These are phyloP conservation scores for Isoetes taiwanensis DNA, from an alignment of 75 land plant species.

Conservation along the genomic window DNA sequence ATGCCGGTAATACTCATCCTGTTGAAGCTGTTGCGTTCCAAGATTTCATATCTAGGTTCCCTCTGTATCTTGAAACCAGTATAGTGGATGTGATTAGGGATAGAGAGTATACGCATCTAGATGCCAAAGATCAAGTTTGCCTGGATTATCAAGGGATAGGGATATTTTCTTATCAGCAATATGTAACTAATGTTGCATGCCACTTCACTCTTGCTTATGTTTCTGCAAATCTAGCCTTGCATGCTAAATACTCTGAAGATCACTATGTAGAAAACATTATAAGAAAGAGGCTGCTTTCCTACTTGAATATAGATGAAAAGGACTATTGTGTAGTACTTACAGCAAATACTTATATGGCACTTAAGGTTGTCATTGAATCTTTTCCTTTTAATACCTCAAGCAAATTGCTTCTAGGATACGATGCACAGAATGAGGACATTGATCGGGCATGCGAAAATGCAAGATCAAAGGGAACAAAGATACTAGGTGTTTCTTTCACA, in stretches of 20 bases:
- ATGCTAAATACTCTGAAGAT: conserved; percentile 16
- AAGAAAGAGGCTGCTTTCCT: conserved; percentile 12
- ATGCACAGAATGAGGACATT: conserved; percentile 11
- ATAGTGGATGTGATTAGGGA: conserved; percentile 11
- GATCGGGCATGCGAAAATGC: conserved; percentile 15
- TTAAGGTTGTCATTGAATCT: conserved; percentile 18
- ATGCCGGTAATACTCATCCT: too few species aligned
- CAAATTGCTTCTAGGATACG: conserved; percentile 17
- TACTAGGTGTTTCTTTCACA: background rate
- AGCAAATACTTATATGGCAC: conserved; percentile 16
- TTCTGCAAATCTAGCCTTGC: conserved; percentile 17
- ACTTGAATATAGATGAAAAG: conserved; percentile 19
- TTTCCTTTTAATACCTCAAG: conserved; percentile 17
- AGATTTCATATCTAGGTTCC: conserved; percentile 14
- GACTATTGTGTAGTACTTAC: conserved; percentile 23
- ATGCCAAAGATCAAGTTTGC: conserved; percentile 13
- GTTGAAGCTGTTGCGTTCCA: too few species aligned
- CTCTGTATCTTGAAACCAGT: conserved; percentile 12
- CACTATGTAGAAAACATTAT: conserved; percentile 6
- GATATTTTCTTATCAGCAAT: conserved; percentile 11
- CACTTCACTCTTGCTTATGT: conserved; percentile 14
- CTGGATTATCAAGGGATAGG: conserved; percentile 23
- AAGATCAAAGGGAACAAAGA: conserved; percentile 10
- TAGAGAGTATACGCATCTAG: conserved; percentile 23
- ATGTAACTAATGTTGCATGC: background rate